Evolutionary conservation across 768 basidiomycete genomes (phyloP).

Genomic region (Mycena filopes): DNA sequence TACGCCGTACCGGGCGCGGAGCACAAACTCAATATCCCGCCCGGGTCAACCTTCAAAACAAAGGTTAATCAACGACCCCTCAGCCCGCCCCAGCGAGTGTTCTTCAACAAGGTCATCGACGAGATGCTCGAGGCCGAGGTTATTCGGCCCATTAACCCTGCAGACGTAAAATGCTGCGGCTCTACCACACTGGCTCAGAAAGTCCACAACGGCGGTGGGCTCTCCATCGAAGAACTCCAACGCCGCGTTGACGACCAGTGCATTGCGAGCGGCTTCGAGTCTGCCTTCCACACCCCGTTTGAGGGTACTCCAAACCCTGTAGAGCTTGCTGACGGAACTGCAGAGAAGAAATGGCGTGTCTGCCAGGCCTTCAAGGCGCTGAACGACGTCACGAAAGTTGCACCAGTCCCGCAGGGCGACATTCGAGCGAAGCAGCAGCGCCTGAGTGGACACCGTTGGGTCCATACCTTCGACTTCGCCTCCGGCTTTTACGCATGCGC

Average conservation of each 20-base stretch:
- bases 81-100: conserved; percentile 35
- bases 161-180: conserved; percentile 29
- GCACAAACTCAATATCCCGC: conserved; percentile 35
- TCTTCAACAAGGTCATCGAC: conserved; percentile 35
- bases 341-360: conserved; percentile 47
- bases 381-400: conserved; percentile 43
- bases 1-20: conserved; percentile 28
- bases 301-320: conserved; percentile 32
- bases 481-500: conserved; percentile 47
- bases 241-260: conserved; percentile 30
- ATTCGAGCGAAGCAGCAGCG: conserved; percentile 50
- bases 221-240: conserved; percentile 23
- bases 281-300: conserved; percentile 5
- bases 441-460: conserved; percentile 48
- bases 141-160: conserved; percentile 9
- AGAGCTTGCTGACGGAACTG: not conserved
- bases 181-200: conserved; percentile 33
- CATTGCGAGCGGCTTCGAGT: conserved; percentile 1
- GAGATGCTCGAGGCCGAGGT: conserved; percentile 36
- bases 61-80: conserved; percentile 36
- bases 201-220: conserved; percentile 15
- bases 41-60: conserved; percentile 7
- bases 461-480: conserved; percentile 49
- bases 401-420: conserved; percentile 49
- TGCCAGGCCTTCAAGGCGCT: conserved; percentile 52